Evolutionary conservation across 768 basidiomycete species (phyloP).

Genomic region (Solioccasus polychromus): DNA sequence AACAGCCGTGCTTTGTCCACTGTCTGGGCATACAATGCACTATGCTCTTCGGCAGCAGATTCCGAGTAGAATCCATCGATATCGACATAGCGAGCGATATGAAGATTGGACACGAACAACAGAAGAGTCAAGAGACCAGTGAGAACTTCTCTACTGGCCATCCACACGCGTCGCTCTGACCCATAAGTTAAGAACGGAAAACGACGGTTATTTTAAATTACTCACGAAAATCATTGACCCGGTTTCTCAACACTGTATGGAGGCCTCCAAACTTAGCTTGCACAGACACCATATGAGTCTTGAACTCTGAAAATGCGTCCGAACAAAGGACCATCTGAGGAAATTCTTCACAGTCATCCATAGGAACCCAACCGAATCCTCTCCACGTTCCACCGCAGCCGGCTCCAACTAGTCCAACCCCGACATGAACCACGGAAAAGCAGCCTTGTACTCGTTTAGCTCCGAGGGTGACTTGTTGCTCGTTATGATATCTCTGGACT

Average conservation of each 20-base stretch:
- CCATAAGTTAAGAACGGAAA: slow-evolving; percentile 4
- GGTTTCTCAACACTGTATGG: slow-evolving; percentile 23
- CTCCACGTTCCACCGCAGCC: slow-evolving; percentile 77
- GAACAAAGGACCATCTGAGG: slow-evolving; percentile 48
- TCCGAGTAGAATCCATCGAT: slow-evolving; percentile 69
- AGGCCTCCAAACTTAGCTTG: slow-evolving; percentile 47
- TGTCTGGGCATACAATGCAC: slow-evolving; percentile 56
- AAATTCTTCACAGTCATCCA: slow-evolving; percentile 45
- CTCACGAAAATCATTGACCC: slow-evolving; percentile 25
- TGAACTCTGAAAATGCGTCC: slow-evolving; percentile 55
- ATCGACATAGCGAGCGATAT: slow-evolving; percentile 80
- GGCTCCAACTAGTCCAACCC: slow-evolving; percentile 76
- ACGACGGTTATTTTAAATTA: not conserved
- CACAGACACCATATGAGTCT: slow-evolving; percentile 42
- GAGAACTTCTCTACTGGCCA: slow-evolving; percentile 48
- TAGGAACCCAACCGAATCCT: slow-evolving; percentile 77
- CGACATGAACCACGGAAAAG: slow-evolving; percentile 61
- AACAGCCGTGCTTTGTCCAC: slow-evolving; percentile 68
- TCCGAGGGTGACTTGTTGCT: slow-evolving; percentile 22
- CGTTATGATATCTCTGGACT: slow-evolving; percentile 55
- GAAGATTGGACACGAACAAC: slow-evolving; percentile 60
- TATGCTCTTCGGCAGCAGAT: slow-evolving; percentile 37
- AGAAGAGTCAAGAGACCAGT: slow-evolving; percentile 59
- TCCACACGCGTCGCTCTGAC: slow-evolving; percentile 30
- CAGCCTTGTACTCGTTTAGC: slow-evolving; percentile 59